Evolutionary conservation across 2,329 filamentous ascomycete species (phyloP).

Genomic region (Pseudocercospora musae): DNA sequence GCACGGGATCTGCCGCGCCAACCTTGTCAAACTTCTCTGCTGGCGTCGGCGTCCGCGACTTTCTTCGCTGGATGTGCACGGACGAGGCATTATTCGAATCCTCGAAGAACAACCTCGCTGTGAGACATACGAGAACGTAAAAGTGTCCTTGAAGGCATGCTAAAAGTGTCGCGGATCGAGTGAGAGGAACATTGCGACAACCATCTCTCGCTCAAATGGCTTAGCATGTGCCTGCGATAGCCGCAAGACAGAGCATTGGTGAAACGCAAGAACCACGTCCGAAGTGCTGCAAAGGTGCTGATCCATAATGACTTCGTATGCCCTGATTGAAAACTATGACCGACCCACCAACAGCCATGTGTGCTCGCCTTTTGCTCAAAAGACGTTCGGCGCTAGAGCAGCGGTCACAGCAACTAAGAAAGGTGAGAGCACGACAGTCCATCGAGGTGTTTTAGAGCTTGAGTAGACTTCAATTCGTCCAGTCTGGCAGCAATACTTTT

Average conservation of each 20-base stretch:
- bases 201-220: background rate
- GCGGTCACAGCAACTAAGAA: background rate
- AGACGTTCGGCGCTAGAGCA: background rate
- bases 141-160: background rate
- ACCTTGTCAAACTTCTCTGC: too few relatives aligned
- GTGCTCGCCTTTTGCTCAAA: background rate
- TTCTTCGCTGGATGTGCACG: background rate
- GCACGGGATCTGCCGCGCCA: too few relatives aligned
- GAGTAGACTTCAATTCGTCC: conserved; percentile 5
- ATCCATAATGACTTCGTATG: background rate
- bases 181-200: background rate
- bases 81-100: background rate
- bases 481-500: conserved; percentile 29
- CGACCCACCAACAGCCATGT: background rate
- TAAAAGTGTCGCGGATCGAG: background rate
- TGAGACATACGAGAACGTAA: background rate
- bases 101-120: background rate
- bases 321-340: background rate
- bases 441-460: background rate
- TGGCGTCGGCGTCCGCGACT: background rate
- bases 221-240: background rate
- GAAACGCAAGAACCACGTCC: background rate
- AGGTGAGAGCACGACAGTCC: background rate
- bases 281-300: background rate
- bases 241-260: background rate